These are phyloP conservation scores for Fusarium sp. DNA, from an alignment of 2,329 filamentous ascomycete species.

Conservation along the genomic window DNA sequence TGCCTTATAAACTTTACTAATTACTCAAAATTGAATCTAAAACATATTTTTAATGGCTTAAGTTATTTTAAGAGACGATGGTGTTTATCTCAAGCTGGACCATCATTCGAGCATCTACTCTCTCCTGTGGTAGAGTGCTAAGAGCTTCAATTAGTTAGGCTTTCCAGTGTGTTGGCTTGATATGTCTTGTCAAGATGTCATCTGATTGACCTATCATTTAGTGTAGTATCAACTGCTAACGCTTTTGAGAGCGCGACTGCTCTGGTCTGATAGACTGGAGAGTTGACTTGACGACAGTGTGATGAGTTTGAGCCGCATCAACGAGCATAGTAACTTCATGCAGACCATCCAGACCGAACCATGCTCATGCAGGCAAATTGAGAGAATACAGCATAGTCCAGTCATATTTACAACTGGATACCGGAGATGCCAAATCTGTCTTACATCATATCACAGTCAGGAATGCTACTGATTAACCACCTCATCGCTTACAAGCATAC, in stretches of 20 bases:
- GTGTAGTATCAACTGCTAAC: neutral
- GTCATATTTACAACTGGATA: neutral
- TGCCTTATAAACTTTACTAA: neutral
- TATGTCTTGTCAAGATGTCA: neutral
- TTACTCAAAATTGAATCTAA: neutral
- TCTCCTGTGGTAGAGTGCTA: neutral
- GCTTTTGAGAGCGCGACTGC: neutral
- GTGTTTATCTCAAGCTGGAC: neutral
- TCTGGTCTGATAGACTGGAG: no score
- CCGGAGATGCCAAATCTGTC: neutral
- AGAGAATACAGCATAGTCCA: neutral
- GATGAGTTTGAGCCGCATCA: neutral
- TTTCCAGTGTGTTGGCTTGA: neutral
- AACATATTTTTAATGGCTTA: accelerated
- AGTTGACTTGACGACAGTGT: no score
- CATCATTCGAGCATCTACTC: neutral
- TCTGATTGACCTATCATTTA: neutral
- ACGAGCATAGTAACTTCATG: no score
- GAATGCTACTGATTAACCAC: neutral
- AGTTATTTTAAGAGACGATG: neutral
- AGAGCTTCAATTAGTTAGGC: neutral
- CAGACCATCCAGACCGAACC: no score
- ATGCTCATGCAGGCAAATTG: no score
- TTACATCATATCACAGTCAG: neutral
- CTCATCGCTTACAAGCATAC: neutral